Conservation (phyloP, 2,329 filamentous ascomycete species). For the Macrophomina tecta region DNA sequence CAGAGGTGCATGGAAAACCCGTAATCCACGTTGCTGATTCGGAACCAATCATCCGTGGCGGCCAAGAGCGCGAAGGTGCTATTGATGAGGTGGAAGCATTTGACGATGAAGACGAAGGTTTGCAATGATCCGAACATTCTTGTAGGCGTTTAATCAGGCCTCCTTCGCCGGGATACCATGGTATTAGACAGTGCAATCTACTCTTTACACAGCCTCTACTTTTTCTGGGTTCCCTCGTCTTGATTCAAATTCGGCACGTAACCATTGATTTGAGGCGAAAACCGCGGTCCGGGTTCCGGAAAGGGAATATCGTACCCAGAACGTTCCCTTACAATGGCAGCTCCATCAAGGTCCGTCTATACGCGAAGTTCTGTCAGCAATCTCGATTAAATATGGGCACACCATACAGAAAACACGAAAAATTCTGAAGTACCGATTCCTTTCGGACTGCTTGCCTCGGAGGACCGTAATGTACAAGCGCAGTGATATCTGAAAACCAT, state of each 20-base stretch:
- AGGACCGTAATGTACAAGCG: conserved; percentile 49
- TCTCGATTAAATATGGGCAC: neutral
- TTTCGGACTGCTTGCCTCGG: conserved; percentile 43
- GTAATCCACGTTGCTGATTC: conserved; percentile 83
- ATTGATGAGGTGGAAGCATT: conserved; percentile 90
- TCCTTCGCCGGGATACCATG: conserved; percentile 18
- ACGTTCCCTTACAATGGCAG: no score
- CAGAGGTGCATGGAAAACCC: conserved; percentile 73
- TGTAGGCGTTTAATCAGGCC: conserved; percentile 7
- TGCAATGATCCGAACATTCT: conserved; percentile 11
- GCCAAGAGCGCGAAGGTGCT: conserved; percentile 69
- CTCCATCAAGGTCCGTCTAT: no score
- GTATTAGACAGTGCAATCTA: neutral
- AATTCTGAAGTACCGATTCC: conserved; percentile 33
- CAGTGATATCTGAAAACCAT: conserved; percentile 29
- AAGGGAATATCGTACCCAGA: no score
- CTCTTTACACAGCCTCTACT: no score
- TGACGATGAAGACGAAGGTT: conserved; percentile 69
- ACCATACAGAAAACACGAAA: neutral
- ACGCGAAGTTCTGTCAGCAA: neutral
- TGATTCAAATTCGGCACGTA: no score
- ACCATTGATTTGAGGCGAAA: no score
- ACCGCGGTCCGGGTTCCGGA: no score
- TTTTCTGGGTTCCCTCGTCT: no score
- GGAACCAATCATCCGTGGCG: conserved; percentile 62